Evolutionary conservation across 352 stramenopile species (phyloP), one percentile per base, ranked within the genome.

Genomic region (Phytophthora syringae): DNA sequence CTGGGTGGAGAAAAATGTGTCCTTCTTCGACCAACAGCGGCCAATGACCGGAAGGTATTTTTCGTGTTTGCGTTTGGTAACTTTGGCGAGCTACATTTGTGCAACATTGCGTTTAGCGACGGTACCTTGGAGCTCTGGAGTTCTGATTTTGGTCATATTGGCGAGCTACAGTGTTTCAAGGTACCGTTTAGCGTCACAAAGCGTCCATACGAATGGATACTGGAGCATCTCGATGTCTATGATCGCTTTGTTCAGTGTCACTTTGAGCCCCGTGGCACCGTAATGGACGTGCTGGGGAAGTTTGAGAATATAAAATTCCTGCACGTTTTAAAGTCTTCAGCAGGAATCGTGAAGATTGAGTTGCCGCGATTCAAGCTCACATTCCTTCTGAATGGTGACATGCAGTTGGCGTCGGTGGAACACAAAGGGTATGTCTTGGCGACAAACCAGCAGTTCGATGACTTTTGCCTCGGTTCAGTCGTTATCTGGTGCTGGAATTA

Each of bases 1-100:
- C 20, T 89, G 77, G 73, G 40, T 85, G 12, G 67, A 88, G 7
- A 64, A 7, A 57, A 72, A 1, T 82, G 70, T 27, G 63, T 90
- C 2, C 28, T 88, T 0, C 68, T 86, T 7, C 65, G 76, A 30
- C 61, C 70, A 10, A 67, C 44, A 5, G 28, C 42, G 3, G 60
- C 70, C 1, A 72, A 61, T 2, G 20, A 28, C 25, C 67, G 52
- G 11, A 24, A 67, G 2, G 63, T 77, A 0, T 57, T 63, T 24
- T 85, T 68, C 28, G 24, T 32, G 49, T 69, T 30, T 48, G 20
- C 7, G 58, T 79, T 51, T 64, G 51, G 6, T 12, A 24, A 36
- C 4, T 10, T 18, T 13, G 27, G 27, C n/a, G n/a, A n/a, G n/a
- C n/a, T n/a, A n/a, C n/a, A n/a, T n/a, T n/a, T n/a, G n/a, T n/a